Conservation (phyloP, 164 flowering plant genomes). For the Litsea cubeba region DNA sequence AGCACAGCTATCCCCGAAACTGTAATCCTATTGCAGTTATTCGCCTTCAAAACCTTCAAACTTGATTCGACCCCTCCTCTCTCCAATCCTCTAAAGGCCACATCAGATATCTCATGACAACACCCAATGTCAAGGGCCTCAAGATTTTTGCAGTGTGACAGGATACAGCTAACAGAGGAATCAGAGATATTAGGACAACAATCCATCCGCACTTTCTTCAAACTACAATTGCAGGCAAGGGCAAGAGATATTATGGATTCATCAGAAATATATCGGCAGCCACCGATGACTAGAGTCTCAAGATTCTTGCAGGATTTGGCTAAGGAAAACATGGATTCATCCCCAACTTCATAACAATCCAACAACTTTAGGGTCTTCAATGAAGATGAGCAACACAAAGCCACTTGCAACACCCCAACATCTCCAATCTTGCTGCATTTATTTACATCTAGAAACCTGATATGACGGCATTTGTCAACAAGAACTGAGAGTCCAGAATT, state of each 20-base stretch:
- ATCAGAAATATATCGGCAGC: slow-evolving; percentile 64
- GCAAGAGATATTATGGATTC: slow-evolving; percentile 57
- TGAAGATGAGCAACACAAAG: slow-evolving; percentile 57
- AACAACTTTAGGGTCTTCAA: slow-evolving; percentile 60
- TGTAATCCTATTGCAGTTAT: slow-evolving; percentile 78
- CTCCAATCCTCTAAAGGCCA: slow-evolving; percentile 50
- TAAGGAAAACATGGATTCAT: slow-evolving; percentile 56
- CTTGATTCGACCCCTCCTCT: slow-evolving; percentile 26
- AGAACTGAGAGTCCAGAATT: slow-evolving; percentile 65
- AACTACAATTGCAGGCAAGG: slow-evolving; percentile 39
- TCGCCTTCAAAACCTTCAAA: slow-evolving; percentile 63
- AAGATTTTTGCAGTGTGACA: slow-evolving; percentile 52
- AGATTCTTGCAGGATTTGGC: slow-evolving; percentile 66
- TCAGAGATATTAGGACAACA: slow-evolving; percentile 85
- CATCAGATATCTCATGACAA: slow-evolving; percentile 84
- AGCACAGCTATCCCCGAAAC: slow-evolving; percentile 51
- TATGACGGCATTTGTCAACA: slow-evolving; percentile 55
- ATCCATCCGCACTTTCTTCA: slow-evolving; percentile 74
- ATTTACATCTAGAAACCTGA: slow-evolving; percentile 56
- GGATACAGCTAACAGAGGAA: slow-evolving; percentile 49
- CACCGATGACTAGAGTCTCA: slow-evolving; percentile 79
- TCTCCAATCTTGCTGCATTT: slow-evolving; percentile 82
- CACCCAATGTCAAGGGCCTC: slow-evolving; percentile 80
- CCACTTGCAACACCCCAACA: slow-evolving; percentile 48
- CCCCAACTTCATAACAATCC: slow-evolving; percentile 75